Evolutionary conservation across 768 basidiomycete genomes (phyloP).

Genomic region (Psilocybe sp.): DNA sequence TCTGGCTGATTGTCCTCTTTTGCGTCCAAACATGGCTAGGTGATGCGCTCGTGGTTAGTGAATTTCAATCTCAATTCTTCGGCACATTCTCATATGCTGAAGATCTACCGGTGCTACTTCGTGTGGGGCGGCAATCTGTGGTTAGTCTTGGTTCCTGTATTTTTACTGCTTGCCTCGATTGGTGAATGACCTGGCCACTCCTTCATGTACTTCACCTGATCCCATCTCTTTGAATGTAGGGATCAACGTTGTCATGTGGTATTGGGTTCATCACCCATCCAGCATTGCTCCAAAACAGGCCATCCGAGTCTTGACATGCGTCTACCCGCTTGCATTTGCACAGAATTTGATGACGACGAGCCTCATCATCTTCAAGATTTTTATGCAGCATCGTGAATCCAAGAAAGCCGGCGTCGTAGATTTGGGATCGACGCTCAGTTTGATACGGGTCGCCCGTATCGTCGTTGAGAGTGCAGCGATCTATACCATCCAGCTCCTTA

Average conservation of each 20-base stretch:
- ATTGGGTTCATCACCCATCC: constrained; percentile 22
- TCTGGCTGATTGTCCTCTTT: constrained; percentile 15
- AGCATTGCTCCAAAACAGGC: constrained; percentile 2
- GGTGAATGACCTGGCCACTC: constrained; percentile 7
- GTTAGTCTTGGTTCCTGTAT: constrained; percentile 20
- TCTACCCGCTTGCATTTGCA: constrained; percentile 23
- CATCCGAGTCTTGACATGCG: constrained; percentile 15
- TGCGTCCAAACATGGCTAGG: constrained; percentile 23
- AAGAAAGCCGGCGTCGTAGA: too few relatives aligned
- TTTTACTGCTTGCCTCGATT: constrained; percentile 19
- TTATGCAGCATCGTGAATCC: too few relatives aligned
- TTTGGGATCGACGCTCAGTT: too few relatives aligned
- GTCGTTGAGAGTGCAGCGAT: too few relatives aligned
- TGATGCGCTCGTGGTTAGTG: constrained; percentile 22
- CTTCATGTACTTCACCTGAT: neutral
- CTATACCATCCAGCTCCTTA: too few relatives aligned
- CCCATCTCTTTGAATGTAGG: constrained; percentile 7
- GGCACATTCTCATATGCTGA: neutral
- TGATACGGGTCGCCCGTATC: too few relatives aligned
- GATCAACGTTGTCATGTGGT: constrained; percentile 17
- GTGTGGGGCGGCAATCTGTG: too few relatives aligned
- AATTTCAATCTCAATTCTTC: neutral
- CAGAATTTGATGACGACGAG: constrained; percentile 27
- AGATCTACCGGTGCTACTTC: constrained; percentile 29
- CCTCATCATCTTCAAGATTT: too few relatives aligned